Base-by-base conservation (phyloP, 352 stramenopile species). In the Phytophthora cryptogea region DNA sequence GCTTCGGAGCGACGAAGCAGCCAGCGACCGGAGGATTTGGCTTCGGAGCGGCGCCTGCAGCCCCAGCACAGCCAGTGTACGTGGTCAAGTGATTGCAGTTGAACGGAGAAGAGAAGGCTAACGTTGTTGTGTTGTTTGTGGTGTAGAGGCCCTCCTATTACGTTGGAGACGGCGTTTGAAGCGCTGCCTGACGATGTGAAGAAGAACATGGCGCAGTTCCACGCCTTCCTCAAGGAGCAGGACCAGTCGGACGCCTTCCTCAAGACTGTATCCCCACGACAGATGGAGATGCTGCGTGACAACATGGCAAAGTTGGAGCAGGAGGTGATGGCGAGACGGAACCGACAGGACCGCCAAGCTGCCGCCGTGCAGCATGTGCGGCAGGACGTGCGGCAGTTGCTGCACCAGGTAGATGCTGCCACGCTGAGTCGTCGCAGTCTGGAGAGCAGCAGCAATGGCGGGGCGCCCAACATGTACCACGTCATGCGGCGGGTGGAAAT, bases 181-280 rank as follows among this genome's bases (percentile, higher is more conserved):
- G 50, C 62, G 17, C 69, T 94, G 13, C 83, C 85, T 1, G 72
- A 72, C 0, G 83, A 92, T 33, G 74, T 94, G 6, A 82, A 91
- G 66, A 83, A 80, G 59, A 90, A 91, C 51, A 84, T 94, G 54
- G 74, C 70, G 28, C 80, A 83, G 48, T 94, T 94, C 45, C 78
- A 91, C 56, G 59, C 71, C 28, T 89, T 87, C 49, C 55, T 94
- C 0, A 89, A 89, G 46, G 78, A 88, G 11, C 75, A 88, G 50
- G 83, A 90, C 49, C 77, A 88, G 51, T 78, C 74, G 9, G 85
- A 94, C 36, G 71, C 83, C 0, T 88, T 91, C 27, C 70, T 94
- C 20, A 84, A 86, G 71, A 79, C 80, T 2, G 82, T 91, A 9
- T 91, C 85, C 14, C 57, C 80, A 2, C 62, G 67, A 1, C 78